Base-by-base conservation (phyloP, 2,329 filamentous ascomycete genomes). In the Pyricularia sp. region DNA sequence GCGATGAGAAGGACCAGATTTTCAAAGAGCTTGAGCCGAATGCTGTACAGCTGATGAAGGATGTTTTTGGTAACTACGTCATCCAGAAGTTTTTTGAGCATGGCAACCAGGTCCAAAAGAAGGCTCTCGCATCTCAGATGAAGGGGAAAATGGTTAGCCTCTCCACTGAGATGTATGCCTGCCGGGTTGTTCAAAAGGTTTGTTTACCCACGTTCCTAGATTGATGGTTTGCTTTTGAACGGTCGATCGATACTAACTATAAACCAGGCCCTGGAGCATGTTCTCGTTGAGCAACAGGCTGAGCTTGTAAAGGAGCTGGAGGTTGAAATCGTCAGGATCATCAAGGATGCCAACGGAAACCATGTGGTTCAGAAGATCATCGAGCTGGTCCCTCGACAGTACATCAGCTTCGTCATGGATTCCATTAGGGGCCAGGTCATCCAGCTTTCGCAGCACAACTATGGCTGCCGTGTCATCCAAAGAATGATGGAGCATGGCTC, bases 11-110 rank as follows among this genome's bases (percentile, higher is more conserved):
- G 79, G 92, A 97, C 36, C 89, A 90, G 69, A 87, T 98, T 0
- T 98, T 97, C 81, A 84, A 85, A 0, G 95, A 98, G 78, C 93
- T 99, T 64, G 86, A 92, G 73, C 87, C 89, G 0, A 95, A 99
- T 73, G 88, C 91, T 1, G 79, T 97, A 33, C 93, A 94, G 75
- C 82, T 99, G 65, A 97, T 97, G 93, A 94, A 90, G 64, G 95
- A 98, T 77, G 90, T 98, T 0, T 99, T 97, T 76, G 95, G 95
- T 68, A 99, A 99, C 78, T 99, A 98, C 76, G 95, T 99, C 50
- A 94, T 98, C 58, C 95, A 68, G 76, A 98, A 97, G 78, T 90
- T 98, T 76, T 97, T 98, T 71, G 94, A 98, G 77, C 93, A 98
- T 77, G 94, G 95, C 58, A 96, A 93, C 73, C 94, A 97, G 78